Evolutionary conservation across 371 early-diverging fungal genomes (phyloP), one percentile per base, ranked within the genome.

Genomic region (Rozella allomycis): DNA sequence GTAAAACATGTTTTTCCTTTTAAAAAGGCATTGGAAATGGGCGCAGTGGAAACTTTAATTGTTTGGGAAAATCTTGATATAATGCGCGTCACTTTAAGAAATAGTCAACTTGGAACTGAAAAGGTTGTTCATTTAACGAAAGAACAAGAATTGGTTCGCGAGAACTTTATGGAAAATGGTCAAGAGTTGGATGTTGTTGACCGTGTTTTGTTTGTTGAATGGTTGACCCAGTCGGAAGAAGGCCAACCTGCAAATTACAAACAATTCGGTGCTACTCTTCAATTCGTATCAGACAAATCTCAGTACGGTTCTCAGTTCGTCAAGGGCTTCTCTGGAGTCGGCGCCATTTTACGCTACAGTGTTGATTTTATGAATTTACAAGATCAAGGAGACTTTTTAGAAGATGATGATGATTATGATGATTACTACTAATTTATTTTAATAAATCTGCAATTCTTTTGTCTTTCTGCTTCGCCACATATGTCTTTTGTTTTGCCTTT

Each of bases 311-410:
- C 88, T 22, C 97, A 98, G 55, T 99, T 98, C 65, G 86, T 91
- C 34, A 80, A 80, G 52, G 98, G 97, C 17, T 98, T 99, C 63
- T 98, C 98, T 58, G 99, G 99, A 31, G 84, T 99, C 42, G 99
- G 98, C 29, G 99, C 94, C 20, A 54, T 97, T 19, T 68, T 98
- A 34, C 78, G 94, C 37, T 99, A 96, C 71, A 90, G 90, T 70
- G 76, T 91, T 40, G 73, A 80, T 45, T n/a, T n/a, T n/a, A n/a
- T n/a, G n/a, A n/a, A n/a, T n/a, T n/a, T n/a, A n/a, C n/a, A n/a
- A n/a, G n/a, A n/a, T n/a, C n/a, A n/a, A n/a, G n/a, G n/a, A n/a
- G n/a, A n/a, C n/a, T n/a, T n/a, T n/a, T n/a, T n/a, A n/a, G n/a
- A n/a, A n/a, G n/a, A n/a, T n/a, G n/a, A n/a, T n/a, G n/a, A n/a